A percentile compares a stretch with the other conserved stretches of the same genome.
Evolutionary conservation across 2,329 filamentous ascomycete genomes (phyloP).

Genomic region (Penicillium sp.): DNA sequence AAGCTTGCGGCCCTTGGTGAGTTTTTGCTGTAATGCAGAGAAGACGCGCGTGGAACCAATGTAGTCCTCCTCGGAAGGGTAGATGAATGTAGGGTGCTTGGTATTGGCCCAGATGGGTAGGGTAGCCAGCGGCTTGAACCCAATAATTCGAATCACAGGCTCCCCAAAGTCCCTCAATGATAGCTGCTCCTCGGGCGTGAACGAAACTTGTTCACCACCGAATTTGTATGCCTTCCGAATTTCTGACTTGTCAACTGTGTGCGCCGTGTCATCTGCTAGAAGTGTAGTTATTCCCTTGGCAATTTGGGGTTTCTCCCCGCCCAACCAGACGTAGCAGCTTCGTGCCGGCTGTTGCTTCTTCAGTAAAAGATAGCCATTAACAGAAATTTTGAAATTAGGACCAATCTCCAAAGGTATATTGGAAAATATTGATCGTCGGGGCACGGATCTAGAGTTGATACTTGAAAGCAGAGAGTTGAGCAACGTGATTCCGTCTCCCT

Average conservation of each 20-base stretch:
- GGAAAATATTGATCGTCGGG: constrained; percentile 82
- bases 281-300: constrained; percentile 71
- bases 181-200: constrained; percentile 80
- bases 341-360: constrained; percentile 79
- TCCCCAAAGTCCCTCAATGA: constrained; percentile 76
- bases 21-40: constrained; percentile 83
- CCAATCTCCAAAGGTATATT: constrained; percentile 85
- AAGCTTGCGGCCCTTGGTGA: constrained; percentile 76
- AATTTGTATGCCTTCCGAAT: constrained; percentile 95
- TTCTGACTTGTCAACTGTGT: constrained; percentile 75
- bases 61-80: constrained; percentile 86
- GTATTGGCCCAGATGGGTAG: constrained; percentile 82
- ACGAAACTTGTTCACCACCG: constrained; percentile 84
- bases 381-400: constrained; percentile 78
- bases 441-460: constrained; percentile 85
- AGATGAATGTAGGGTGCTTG: constrained; percentile 87
- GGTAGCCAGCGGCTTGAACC: constrained; percentile 79
- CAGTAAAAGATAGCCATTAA: constrained; percentile 89
- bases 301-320: constrained; percentile 81
- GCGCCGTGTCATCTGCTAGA: constrained; percentile 74
- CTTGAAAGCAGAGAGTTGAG: constrained; percentile 80
- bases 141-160: constrained; percentile 82
- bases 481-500: constrained; percentile 74
- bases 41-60: constrained; percentile 92
- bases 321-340: constrained; percentile 84